Evolutionary conservation across 2,329 filamentous ascomycete species (phyloP).

Genomic region (Drechslerella stenobrocha): DNA sequence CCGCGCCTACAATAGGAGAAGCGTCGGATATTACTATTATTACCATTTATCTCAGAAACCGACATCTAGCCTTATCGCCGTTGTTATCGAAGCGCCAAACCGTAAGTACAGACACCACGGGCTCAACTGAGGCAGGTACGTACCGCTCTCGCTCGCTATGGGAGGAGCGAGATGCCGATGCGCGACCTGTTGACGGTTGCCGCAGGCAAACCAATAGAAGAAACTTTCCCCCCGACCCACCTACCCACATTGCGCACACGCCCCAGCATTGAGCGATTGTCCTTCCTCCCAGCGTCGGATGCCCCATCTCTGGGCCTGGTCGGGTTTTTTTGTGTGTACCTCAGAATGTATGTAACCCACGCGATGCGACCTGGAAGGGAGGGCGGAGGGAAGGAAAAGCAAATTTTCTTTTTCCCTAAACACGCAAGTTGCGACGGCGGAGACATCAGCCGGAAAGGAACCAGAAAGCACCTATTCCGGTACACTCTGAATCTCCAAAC

Average conservation of each 20-base stretch:
- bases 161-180: constrained; percentile 1
- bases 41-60: too few relatives aligned
- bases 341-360: not conserved
- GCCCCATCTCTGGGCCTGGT: constrained; percentile 5
- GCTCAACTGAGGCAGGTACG: too few relatives aligned
- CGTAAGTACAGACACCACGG: not conserved
- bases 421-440: not conserved
- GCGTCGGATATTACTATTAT: too few relatives aligned
- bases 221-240: constrained; percentile 1
- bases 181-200: not conserved
- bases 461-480: not conserved
- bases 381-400: not conserved
- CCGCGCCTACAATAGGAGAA: too few relatives aligned
- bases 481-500: not conserved
- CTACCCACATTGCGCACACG: constrained; percentile 7
- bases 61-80: too few relatives aligned
- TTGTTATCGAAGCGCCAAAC: not conserved
- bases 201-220: not conserved
- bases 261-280: not conserved
- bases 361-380: not conserved
- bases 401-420: too few relatives aligned
- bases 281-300: constrained; percentile 32
- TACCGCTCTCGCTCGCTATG: too few relatives aligned
- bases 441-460: not conserved
- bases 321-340: not conserved